Percentiles rank a stretch among this genome's conserved stretches.
Conservation (phyloP, 176 grass and related monocot genomes). For the Phoenix roebelenii region DNA sequence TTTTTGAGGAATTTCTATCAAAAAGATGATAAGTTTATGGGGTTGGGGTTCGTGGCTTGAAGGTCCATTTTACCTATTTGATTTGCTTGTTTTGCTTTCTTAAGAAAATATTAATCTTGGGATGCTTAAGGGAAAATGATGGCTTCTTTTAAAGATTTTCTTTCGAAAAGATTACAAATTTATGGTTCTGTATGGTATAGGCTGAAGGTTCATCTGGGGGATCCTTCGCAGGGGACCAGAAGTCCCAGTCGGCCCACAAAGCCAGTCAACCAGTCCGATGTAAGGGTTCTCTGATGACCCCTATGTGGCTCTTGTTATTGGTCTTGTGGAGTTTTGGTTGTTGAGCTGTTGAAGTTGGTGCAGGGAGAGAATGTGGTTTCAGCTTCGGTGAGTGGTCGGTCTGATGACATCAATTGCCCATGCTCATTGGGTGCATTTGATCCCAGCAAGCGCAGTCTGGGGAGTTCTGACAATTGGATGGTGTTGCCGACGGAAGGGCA, state of each 20-base stretch:
- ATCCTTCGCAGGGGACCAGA: slow-evolving; percentile 55
- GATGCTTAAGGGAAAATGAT: background rate
- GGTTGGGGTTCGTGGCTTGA: no score
- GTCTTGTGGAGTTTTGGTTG: slow-evolving; percentile 2
- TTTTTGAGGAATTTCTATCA: no score
- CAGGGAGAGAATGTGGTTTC: slow-evolving; percentile 63
- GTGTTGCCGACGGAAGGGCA: slow-evolving; percentile 64
- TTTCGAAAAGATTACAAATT: slow-evolving; percentile 1
- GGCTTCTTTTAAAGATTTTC: background rate
- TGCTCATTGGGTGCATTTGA: slow-evolving; percentile 55
- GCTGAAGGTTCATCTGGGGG: slow-evolving; percentile 71
- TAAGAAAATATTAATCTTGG: background rate
- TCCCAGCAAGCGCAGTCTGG: slow-evolving; percentile 44
- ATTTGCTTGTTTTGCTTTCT: no score
- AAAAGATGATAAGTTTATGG: no score
- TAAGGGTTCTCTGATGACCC: slow-evolving; percentile 29
- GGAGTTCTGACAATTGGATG: slow-evolving; percentile 71
- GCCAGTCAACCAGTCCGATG: slow-evolving; percentile 44
- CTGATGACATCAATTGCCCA: slow-evolving; percentile 47
- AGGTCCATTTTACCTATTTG: no score
- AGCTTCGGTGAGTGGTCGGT: slow-evolving; percentile 56
- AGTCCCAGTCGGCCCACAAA: slow-evolving; percentile 55
- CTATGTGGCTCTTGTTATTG: background rate
- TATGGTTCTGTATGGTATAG: slow-evolving; percentile 25
- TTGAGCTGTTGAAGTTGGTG: slow-evolving; percentile 15